These are phyloP conservation scores for Pulveroboletus sp. DNA, from an alignment of 768 basidiomycete genomes.

Conservation along the genomic window DNA sequence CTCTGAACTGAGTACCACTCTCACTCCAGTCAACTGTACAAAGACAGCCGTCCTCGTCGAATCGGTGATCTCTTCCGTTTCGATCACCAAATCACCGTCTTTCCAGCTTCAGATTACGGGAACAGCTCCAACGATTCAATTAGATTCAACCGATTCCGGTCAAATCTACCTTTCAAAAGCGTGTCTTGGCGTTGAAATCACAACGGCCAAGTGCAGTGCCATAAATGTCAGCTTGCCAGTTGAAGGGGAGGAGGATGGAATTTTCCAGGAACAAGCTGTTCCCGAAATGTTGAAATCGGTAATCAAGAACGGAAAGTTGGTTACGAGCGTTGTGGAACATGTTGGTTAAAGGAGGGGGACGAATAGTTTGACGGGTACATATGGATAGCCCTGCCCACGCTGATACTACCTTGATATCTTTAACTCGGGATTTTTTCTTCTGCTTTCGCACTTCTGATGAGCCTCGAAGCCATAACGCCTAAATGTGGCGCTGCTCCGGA, in stretches of 20 bases:
- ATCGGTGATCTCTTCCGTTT: slow-evolving; percentile 87
- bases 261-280: slow-evolving; percentile 84
- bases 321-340: slow-evolving; percentile 90
- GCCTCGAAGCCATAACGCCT: neutral
- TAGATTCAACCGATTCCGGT: slow-evolving; percentile 94
- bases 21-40: slow-evolving; percentile 69
- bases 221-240: slow-evolving; percentile 89
- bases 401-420: neutral
- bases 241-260: slow-evolving; percentile 85
- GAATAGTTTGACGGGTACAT: neutral
- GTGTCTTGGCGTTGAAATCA: slow-evolving; percentile 78
- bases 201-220: slow-evolving; percentile 88
- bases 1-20: slow-evolving; percentile 1
- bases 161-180: slow-evolving; percentile 89
- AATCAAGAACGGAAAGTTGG: slow-evolving; percentile 75
- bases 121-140: slow-evolving; percentile 82
- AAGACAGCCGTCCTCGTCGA: slow-evolving; percentile 88
- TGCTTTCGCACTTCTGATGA: neutral
- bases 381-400: neutral
- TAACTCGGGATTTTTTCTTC: neutral
- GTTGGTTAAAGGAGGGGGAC: slow-evolving; percentile 40
- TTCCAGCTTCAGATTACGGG: slow-evolving; percentile 93
- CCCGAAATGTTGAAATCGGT: slow-evolving; percentile 95
- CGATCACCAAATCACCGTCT: slow-evolving; percentile 87
- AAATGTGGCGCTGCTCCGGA: neutral